phyloP scores from a whole-genome alignment of 106 monocot species.

The Gastrodia elata region DNA sequence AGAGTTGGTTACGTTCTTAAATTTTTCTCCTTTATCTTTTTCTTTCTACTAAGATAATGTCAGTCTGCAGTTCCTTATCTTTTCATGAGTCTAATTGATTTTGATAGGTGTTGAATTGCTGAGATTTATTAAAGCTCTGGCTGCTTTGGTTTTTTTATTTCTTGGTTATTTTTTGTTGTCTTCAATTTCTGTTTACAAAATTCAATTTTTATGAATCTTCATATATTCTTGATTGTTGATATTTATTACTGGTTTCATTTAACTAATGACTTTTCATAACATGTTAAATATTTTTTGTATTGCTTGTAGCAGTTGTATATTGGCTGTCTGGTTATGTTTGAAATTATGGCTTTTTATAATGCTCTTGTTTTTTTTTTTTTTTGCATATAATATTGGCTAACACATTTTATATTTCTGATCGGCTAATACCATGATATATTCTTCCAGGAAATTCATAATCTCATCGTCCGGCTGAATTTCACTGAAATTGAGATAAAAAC shows the following conservation, averaged over 20 bases:
- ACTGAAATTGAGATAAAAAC: constrained; percentile 58
- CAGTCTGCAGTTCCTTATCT: too few relatives aligned
- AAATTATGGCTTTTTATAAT: neutral
- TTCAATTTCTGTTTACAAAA: neutral
- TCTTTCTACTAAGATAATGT: too few relatives aligned
- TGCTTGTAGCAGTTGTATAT: neutral
- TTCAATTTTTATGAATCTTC: neutral
- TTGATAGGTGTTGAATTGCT: neutral
- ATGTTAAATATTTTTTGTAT: neutral
- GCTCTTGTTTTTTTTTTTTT: neutral
- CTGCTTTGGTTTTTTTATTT: neutral
- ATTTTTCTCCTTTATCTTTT: too few relatives aligned
- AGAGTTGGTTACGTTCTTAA: too few relatives aligned
- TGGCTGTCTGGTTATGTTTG: neutral
- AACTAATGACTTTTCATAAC: neutral
- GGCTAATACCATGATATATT: neutral
- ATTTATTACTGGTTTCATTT: neutral
- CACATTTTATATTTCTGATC: neutral
- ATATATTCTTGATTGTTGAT: neutral
- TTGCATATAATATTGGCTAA: neutral
- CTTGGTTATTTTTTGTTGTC: neutral
- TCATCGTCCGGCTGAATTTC: constrained; percentile 23
- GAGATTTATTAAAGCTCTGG: neutral
- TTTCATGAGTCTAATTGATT: neutral
- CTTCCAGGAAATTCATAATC: constrained; percentile 32